phyloP scores from a whole-genome alignment of 352 stramenopile species.

The Phytophthora idaei region DNA sequence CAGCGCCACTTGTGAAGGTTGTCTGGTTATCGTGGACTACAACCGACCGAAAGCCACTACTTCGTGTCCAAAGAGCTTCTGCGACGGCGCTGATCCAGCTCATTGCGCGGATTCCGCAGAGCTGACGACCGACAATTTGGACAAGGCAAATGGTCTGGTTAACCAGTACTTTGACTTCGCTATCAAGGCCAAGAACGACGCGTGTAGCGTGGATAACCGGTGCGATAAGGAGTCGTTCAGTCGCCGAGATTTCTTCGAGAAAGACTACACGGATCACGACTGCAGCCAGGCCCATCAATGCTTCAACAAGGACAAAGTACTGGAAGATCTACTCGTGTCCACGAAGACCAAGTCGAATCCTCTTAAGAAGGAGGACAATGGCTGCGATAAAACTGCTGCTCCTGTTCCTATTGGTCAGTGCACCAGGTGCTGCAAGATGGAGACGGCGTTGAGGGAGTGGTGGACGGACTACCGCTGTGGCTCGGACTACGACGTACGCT shows the following conservation, averaged over 20 bases:
- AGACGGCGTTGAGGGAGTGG: conserved; percentile 53
- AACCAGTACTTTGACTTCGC: conserved; percentile 49
- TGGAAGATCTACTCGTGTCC: conserved; percentile 32
- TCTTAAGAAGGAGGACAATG: conserved; percentile 15
- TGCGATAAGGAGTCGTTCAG: conserved; percentile 53
- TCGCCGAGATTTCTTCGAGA: conserved; percentile 50
- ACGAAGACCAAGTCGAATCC: conserved; percentile 41
- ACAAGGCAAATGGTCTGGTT: conserved; percentile 27
- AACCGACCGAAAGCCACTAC: conserved; percentile 48
- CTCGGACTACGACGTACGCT: conserved; percentile 46
- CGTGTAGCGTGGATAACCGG: conserved; percentile 46
- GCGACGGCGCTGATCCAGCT: conserved; percentile 29
- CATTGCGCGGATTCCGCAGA: conserved; percentile 12
- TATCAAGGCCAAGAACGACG: conserved; percentile 53
- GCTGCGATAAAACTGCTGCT: conserved; percentile 33
- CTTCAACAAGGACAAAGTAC: conserved; percentile 35
- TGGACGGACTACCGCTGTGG: conserved; percentile 74
- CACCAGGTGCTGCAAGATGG: conserved; percentile 55
- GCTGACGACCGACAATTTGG: conserved; percentile 44
- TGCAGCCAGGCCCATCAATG: conserved; percentile 34
- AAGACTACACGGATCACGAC: conserved; percentile 21
- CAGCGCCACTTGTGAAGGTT: conserved; percentile 50
- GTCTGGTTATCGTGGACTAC: conserved; percentile 60
- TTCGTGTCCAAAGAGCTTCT: conserved; percentile 47
- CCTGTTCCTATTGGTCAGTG: conserved; percentile 45